phyloP scores from a whole-genome alignment of 495 filamentous ascomycete species.

The Trichoderma orchidacearum region DNA sequence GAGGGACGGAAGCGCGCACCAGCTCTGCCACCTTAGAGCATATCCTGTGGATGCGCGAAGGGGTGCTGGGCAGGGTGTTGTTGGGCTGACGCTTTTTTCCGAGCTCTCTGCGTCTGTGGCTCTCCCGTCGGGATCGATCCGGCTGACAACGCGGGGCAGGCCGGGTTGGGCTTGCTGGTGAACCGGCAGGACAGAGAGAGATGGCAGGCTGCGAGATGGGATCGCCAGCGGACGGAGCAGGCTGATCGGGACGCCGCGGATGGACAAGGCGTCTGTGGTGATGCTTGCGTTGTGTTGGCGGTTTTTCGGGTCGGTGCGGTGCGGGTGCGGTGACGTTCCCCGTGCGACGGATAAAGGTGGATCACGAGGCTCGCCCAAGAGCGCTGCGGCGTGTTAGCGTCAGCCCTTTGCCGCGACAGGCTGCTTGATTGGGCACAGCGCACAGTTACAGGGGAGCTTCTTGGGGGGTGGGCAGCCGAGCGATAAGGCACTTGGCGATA shows the following conservation, averaged over 20 bases:
- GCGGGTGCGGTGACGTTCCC: neutral
- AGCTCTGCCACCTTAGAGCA: neutral
- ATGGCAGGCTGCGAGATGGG: no score
- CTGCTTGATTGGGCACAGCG: neutral
- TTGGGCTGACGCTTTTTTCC: neutral
- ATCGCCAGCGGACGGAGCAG: no score
- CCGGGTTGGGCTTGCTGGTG: no score
- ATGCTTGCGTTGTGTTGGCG: neutral
- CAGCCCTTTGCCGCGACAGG: neutral
- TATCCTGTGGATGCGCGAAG: neutral
- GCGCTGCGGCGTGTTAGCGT: neutral
- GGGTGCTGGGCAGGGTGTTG: neutral
- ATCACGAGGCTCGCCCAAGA: neutral
- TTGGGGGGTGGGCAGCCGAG: neutral
- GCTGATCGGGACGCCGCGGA: no score
- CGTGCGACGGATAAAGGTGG: neutral
- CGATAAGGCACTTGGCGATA: neutral
- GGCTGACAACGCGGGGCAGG: no score
- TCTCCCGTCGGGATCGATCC: no score
- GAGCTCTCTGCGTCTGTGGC: neutral
- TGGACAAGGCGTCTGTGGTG: no score
- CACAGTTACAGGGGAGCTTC: neutral
- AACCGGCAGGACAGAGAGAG: no score
- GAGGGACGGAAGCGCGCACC: neutral
- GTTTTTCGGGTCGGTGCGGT: neutral